Conservation (phyloP, 129 eudicot species). For the Mikania micrantha region DNA sequence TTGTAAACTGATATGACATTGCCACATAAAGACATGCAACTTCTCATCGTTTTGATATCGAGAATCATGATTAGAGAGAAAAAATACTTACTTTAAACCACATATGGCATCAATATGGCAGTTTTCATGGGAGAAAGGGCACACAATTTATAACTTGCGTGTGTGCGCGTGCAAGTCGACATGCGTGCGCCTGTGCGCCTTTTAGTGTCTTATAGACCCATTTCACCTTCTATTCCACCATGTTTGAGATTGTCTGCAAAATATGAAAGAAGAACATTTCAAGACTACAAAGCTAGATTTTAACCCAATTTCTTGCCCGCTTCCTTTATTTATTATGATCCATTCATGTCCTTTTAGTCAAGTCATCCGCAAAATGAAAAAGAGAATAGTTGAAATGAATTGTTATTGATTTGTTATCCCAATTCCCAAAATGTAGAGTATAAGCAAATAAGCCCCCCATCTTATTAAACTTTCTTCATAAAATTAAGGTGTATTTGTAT, state of each 20-base stretch:
- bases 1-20: no score
- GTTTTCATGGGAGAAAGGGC: neutral
- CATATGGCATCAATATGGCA: neutral
- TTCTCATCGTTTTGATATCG: neutral
- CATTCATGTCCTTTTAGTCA: no score
- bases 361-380: neutral
- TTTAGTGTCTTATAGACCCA: slow-evolving; percentile 81
- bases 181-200: no score
- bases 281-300: neutral
- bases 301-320: no score
- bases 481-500: neutral
- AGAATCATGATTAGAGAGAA: neutral
- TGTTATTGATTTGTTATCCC: neutral
- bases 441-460: neutral
- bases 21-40: neutral
- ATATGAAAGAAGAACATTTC: slow-evolving; percentile 2
- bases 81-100: neutral
- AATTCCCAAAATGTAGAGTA: neutral
- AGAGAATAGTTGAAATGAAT: neutral
- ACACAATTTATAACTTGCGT: neutral
- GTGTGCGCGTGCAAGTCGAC: neutral
- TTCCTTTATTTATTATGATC: no score
- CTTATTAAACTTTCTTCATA: neutral
- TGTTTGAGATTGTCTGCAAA: slow-evolving; percentile 65
- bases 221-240: slow-evolving; percentile 76